phyloP scores from a whole-genome alignment of 2,329 filamentous ascomycete genomes.

The Beauveria brongniartii region DNA sequence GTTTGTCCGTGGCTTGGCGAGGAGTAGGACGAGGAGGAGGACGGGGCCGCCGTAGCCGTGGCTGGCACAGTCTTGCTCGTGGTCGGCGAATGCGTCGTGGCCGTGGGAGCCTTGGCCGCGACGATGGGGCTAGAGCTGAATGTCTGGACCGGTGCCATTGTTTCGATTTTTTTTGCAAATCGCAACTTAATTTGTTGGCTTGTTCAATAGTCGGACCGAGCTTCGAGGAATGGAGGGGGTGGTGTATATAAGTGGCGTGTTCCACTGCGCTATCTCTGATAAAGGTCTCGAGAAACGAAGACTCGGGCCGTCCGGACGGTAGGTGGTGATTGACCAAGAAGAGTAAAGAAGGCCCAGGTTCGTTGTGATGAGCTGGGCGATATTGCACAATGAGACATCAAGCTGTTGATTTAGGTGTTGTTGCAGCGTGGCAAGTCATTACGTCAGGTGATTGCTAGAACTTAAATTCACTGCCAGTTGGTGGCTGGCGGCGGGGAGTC shows the following conservation, averaged over 20 bases:
- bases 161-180: constrained; percentile 13
- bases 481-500: background rate
- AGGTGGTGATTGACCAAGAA: no score
- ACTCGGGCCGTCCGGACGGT: no score
- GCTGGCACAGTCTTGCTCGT: constrained; percentile 17
- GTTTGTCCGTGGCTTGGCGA: constrained; percentile 21
- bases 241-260: no score
- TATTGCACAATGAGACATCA: background rate
- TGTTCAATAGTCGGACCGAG: no score
- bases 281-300: no score
- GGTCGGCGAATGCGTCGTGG: constrained; percentile 33
- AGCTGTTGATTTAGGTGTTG: constrained; percentile 15
- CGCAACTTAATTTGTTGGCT: no score
- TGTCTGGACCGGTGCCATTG: constrained; percentile 55
- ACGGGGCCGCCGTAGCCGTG: constrained; percentile 12
- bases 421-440: constrained; percentile 6
- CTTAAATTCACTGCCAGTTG: background rate
- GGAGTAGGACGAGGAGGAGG: constrained; percentile 25
- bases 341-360: no score
- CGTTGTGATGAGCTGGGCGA: background rate
- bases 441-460: constrained; percentile 10
- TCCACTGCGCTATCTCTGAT: no score
- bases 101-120: constrained; percentile 43
- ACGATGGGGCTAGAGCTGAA: constrained; percentile 53
- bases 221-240: no score